Conservation (phyloP, 768 basidiomycete species). For the Trametes sanguinea region DNA sequence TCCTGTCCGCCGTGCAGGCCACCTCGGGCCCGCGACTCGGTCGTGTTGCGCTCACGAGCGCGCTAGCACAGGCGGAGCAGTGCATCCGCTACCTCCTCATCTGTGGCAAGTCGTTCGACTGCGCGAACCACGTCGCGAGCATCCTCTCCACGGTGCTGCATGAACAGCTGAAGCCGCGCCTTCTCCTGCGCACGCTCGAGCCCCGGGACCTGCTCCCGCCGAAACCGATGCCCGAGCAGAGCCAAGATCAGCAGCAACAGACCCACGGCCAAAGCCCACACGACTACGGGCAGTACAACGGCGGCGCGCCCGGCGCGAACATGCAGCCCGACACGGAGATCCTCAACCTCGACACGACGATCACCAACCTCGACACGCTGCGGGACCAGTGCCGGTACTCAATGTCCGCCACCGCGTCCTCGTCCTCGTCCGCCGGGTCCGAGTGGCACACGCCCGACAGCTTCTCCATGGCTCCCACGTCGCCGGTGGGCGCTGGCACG, state of each 20-base stretch:
- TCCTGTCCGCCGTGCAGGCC: constrained; percentile 56
- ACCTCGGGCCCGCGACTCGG: constrained; percentile 47
- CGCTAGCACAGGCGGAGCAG: constrained; percentile 45
- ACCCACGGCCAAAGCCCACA: background rate
- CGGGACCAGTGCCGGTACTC: constrained; percentile 20
- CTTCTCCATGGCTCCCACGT: background rate
- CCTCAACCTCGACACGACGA: constrained; percentile 16
- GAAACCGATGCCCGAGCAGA: background rate
- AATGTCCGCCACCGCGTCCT: constrained; percentile 3
- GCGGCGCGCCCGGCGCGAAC: constrained; percentile 9
- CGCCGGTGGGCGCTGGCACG: background rate
- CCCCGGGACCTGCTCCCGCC: constrained; percentile 18
- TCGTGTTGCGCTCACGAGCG: constrained; percentile 46
- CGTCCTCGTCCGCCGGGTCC: constrained; percentile 4
- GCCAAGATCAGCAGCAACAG: background rate
- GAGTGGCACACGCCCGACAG: constrained; percentile 7
- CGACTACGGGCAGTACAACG: constrained; percentile 14
- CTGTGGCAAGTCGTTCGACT: constrained; percentile 56
- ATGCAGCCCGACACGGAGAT: constrained; percentile 15
- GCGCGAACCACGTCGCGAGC: constrained; percentile 38
- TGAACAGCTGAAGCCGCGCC: constrained; percentile 23
- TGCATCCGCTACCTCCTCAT: constrained; percentile 54
- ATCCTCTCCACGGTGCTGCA: constrained; percentile 27
- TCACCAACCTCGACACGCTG: constrained; percentile 20
- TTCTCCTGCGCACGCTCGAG: constrained; percentile 20